A percentile compares a stretch with the other conserved stretches of the same genome.
Conservation (phyloP, 257 asterid species). For the Solanum boliviense region DNA sequence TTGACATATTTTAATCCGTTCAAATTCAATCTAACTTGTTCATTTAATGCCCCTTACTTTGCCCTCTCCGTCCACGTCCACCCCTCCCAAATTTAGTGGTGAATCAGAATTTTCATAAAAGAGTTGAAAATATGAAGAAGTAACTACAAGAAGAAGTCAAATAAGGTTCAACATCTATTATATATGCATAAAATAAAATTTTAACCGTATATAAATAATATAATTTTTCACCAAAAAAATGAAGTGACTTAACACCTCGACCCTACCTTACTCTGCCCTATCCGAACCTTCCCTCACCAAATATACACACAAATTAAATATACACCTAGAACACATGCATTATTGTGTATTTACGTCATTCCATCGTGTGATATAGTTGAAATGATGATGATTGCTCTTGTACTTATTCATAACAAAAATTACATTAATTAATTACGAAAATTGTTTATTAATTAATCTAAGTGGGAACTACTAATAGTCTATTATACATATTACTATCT, state of each 20-base stretch:
- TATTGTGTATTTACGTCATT: background rate
- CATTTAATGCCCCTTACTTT: background rate
- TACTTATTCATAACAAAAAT: background rate
- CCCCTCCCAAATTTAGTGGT: background rate
- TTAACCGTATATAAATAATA: accelerated
- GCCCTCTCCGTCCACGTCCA: background rate
- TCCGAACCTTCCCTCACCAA: background rate
- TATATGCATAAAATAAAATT: background rate
- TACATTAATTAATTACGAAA: background rate
- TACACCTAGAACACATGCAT: background rate
- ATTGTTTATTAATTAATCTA: background rate
- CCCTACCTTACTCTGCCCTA: background rate
- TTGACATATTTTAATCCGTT: background rate
- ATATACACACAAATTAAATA: background rate
- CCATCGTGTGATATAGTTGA: background rate
- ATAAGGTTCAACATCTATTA: background rate
- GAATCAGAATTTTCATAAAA: too few species aligned
- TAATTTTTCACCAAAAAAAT: background rate
- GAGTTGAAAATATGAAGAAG: background rate
- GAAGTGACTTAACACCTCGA: accelerated
- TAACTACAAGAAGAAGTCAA: background rate
- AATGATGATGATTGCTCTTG: background rate
- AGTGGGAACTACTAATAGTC: background rate
- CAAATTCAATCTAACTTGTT: background rate
- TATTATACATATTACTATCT: background rate